Conservation (phyloP, 1,284 basidiomycete genomes). For the Violaceomyces palustris region DNA sequence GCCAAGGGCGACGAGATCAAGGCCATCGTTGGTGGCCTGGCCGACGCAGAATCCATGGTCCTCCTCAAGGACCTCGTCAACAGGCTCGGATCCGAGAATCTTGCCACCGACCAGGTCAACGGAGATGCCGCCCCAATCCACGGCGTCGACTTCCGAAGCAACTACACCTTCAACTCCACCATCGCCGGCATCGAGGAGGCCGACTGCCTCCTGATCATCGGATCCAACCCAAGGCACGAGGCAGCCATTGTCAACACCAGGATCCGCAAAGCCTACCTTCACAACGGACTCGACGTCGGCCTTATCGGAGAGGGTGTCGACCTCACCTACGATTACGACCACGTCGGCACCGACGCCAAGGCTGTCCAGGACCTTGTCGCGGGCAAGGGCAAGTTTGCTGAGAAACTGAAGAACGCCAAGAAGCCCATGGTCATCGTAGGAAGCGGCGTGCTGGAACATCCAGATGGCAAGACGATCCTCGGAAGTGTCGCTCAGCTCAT, state of each 20-base stretch:
- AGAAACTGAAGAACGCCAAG: slow-evolving; percentile 85
- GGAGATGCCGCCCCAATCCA: slow-evolving; percentile 66
- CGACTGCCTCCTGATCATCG: slow-evolving; percentile 87
- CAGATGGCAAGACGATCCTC: slow-evolving; percentile 76
- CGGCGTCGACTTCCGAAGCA: slow-evolving; percentile 86
- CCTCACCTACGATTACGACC: slow-evolving; percentile 87
- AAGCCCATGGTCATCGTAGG: slow-evolving; percentile 91
- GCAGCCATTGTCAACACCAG: slow-evolving; percentile 95
- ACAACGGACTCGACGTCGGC: slow-evolving; percentile 77
- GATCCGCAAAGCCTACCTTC: slow-evolving; percentile 88
- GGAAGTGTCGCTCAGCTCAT: slow-evolving; percentile 76
- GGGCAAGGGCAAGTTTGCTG: slow-evolving; percentile 69
- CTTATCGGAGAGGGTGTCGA: slow-evolving; percentile 87
- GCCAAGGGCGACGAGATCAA: slow-evolving; percentile 94
- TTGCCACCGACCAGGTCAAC: slow-evolving; percentile 70
- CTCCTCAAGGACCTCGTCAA: slow-evolving; percentile 92
- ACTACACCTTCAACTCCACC: slow-evolving; percentile 95
- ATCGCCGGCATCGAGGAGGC: slow-evolving; percentile 87
- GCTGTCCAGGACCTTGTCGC: slow-evolving; percentile 74
- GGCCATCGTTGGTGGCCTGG: slow-evolving; percentile 84
- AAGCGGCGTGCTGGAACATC: slow-evolving; percentile 77
- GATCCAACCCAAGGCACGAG: slow-evolving; percentile 96
- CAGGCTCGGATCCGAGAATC: slow-evolving; percentile 91
- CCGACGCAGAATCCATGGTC: slow-evolving; percentile 89
- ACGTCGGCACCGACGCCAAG: slow-evolving; percentile 74